Evolutionary conservation across 2,329 filamentous ascomycete species (phyloP), one percentile per base, ranked within the genome.

Genomic region (Penicillium sp.): DNA sequence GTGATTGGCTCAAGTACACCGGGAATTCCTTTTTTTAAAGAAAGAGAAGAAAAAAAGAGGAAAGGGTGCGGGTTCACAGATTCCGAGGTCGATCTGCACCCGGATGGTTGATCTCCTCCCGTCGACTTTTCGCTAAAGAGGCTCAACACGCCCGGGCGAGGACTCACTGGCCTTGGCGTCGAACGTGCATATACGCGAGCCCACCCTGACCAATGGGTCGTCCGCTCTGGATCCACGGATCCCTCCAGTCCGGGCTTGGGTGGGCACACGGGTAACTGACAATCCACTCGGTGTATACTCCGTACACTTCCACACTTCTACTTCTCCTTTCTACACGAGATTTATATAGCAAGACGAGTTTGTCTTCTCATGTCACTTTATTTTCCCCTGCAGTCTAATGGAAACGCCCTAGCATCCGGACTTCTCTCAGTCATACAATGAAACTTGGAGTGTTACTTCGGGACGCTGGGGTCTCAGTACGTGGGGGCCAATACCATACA

Each of bases 61-160:
- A n/a, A n/a, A 19, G 13, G n/a, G 12, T 35, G 22, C 13, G 10
- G 4, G 8, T 42, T 22, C 3, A 28, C 32, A 35, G 8, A n/a
- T 34, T 37, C 40, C 31, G 28, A 38, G 19, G 45, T 28, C 31
- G 48, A 49, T 41, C 35, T 19, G 8, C 24, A 34, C 31, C 43
- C 13, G 29, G 41, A 45, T 34, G 4, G 34, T 40, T 39, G 46
- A 43, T 49, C 29, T 24, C 17, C 33, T 31, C n/a, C 32, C 46
- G 29, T 47, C 45, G 22, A 22, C 24, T 43, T 19, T n/a, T 26
- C 26, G 21, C 24, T 13, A 21, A 50, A 46, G 48, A 50, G 48
- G 48, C 48, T 49, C 46, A 43, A 48, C 39, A 26, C 26, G 17
- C 38, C 39, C 19, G 21, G 47, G 21, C 7, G 12, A n/a, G 35